Evolutionary conservation across 768 basidiomycete species (phyloP).

Genomic region (Tricholoma sp.): DNA sequence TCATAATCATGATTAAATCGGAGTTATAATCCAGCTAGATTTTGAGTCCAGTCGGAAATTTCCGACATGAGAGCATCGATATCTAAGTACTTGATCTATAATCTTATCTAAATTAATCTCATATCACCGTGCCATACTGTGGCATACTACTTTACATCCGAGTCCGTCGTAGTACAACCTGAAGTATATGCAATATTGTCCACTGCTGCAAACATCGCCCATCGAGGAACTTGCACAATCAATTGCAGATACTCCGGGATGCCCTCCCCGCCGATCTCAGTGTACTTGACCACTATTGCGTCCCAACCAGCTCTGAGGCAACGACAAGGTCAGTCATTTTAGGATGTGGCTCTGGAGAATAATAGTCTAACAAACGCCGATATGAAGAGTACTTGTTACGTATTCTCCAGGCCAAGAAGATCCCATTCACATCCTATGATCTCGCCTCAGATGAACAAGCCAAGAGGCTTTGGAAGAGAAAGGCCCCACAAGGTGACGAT

Average conservation of each 20-base stretch:
- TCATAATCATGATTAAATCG: too few species aligned
- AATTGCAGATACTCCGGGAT: slow-evolving; percentile 27
- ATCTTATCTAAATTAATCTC: too few species aligned
- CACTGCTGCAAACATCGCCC: too few species aligned
- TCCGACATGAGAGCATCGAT: too few species aligned
- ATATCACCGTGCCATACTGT: too few species aligned
- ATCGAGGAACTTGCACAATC: too few species aligned
- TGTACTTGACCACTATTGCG: slow-evolving; percentile 86
- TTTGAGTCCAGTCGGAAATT: too few species aligned
- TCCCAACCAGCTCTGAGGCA: slow-evolving; percentile 74
- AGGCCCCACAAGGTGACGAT: slow-evolving; percentile 57
- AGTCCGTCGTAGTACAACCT: too few species aligned
- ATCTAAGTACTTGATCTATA: too few species aligned
- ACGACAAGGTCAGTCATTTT: slow-evolving; percentile 56
- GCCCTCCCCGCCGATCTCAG: slow-evolving; percentile 78
- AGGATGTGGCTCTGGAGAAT: not conserved
- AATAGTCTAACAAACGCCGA: not conserved
- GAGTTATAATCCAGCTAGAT: too few species aligned
- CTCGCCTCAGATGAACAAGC: slow-evolving; percentile 81
- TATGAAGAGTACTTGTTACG: slow-evolving; percentile 71
- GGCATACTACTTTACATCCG: too few species aligned
- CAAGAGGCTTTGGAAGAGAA: slow-evolving; percentile 76
- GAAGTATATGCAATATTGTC: too few species aligned
- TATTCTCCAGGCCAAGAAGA: slow-evolving; percentile 82
- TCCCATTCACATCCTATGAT: slow-evolving; percentile 77